Conservation (phyloP, 2,329 filamentous ascomycete genomes). For the Ascochyta pisi region DNA sequence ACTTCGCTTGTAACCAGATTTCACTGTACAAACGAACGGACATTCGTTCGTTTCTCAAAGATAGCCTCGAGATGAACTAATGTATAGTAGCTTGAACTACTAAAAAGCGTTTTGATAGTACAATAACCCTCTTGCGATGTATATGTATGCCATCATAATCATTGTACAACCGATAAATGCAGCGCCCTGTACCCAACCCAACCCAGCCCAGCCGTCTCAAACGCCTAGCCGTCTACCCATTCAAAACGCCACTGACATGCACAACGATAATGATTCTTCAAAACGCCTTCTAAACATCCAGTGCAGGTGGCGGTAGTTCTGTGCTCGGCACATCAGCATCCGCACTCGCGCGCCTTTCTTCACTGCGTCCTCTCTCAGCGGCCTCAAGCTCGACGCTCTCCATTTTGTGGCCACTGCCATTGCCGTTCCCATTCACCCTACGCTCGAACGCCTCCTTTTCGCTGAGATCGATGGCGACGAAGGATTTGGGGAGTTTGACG, state of each 20-base stretch:
- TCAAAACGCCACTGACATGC: not conserved
- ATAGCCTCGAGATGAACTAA: too few relatives aligned
- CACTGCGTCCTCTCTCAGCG: slow-evolving; percentile 27
- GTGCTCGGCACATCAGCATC: not conserved
- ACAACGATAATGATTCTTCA: not conserved
- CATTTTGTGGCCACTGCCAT: slow-evolving; percentile 28
- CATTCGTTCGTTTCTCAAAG: too few relatives aligned
- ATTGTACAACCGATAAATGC: too few relatives aligned
- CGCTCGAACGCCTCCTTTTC: slow-evolving; percentile 56
- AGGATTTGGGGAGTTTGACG: slow-evolving; percentile 60
- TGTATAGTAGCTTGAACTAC: too few relatives aligned
- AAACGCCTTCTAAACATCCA: not conserved
- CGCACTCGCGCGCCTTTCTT: slow-evolving; percentile 21
- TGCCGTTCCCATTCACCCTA: slow-evolving; percentile 21
- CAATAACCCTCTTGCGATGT: too few relatives aligned
- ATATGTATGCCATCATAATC: too few relatives aligned
- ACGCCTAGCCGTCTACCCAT: not conserved
- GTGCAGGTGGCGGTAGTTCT: slow-evolving; percentile 1
- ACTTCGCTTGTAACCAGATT: too few relatives aligned
- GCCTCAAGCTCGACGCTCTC: slow-evolving; percentile 1
- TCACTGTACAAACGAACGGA: too few relatives aligned
- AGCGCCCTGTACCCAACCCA: too few relatives aligned
- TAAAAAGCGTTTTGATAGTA: too few relatives aligned
- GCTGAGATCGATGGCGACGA: slow-evolving; percentile 58
- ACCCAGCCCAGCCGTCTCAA: too few relatives aligned